These are phyloP conservation scores for Calonectria ilicicola DNA, from an alignment of 2,329 filamentous ascomycete genomes.

Conservation along the genomic window DNA sequence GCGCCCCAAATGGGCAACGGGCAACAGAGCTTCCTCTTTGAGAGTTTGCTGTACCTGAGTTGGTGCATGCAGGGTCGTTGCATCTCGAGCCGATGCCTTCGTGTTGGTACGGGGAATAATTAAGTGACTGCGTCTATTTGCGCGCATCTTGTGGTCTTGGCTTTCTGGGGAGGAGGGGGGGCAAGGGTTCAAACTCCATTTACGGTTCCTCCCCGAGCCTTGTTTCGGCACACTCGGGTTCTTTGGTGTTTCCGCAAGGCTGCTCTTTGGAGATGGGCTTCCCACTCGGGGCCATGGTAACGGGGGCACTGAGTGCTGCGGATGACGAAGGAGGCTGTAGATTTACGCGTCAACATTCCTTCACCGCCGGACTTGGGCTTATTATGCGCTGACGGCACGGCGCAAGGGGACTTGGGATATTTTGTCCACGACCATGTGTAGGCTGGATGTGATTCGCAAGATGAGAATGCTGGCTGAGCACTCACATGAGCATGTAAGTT, in stretches of 20 bases:
- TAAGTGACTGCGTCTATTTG: not conserved
- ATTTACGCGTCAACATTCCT: not conserved
- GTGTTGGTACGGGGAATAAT: not conserved
- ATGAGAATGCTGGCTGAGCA: not conserved
- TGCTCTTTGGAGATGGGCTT: not conserved
- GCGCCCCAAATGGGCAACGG: not conserved
- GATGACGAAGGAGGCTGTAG: not conserved
- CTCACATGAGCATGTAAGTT: not conserved
- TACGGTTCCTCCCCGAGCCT: not conserved
- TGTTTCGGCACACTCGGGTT: not conserved
- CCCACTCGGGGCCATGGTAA: not conserved
- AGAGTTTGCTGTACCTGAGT: not conserved
- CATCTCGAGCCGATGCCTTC: not conserved
- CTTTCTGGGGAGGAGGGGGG: not conserved
- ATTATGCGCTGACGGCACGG: not conserved
- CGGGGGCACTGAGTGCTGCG: not conserved
- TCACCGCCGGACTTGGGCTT: not conserved
- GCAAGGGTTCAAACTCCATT: not conserved
- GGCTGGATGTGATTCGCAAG: not conserved
- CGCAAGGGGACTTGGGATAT: not conserved
- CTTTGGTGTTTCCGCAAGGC: not conserved
- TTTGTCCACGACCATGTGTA: too few relatives aligned
- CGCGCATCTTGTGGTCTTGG: not conserved
- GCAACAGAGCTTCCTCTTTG: not conserved
- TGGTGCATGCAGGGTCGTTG: conserved; percentile 3